phyloP scores from a whole-genome alignment of 1,284 basidiomycete genomes.

The Coniferiporia sulphurascens region DNA sequence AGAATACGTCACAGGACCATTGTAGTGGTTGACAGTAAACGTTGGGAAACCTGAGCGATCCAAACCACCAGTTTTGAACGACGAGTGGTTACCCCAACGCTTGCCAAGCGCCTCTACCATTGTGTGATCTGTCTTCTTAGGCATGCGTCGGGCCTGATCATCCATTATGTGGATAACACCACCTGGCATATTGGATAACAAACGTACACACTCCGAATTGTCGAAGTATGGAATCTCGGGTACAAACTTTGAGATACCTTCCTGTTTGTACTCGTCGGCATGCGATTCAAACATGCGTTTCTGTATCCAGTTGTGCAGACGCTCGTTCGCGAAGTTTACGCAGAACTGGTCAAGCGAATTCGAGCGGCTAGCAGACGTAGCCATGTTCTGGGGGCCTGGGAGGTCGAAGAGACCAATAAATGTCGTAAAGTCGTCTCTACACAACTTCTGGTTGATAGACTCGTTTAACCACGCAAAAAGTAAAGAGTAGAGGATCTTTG shows the following conservation, averaged over 20 bases:
- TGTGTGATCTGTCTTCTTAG: conserved; percentile 89
- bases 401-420: conserved; percentile 96
- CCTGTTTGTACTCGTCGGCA: conserved; percentile 76
- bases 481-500: conserved; percentile 89
- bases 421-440: conserved; percentile 84
- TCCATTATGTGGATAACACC: conserved; percentile 97
- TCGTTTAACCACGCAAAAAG: conserved; percentile 98
- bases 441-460: conserved; percentile 91
- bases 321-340: conserved; percentile 94
- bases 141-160: conserved; percentile 82
- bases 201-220: conserved; percentile 84
- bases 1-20: conserved; percentile 88
- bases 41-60: conserved; percentile 80
- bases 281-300: conserved; percentile 77
- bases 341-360: conserved; percentile 97
- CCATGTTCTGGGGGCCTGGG: conserved; percentile 89
- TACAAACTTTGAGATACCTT: conserved; percentile 73
- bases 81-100: conserved; percentile 90
- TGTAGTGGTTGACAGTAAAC: conserved; percentile 92
- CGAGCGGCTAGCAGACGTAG: conserved; percentile 53
- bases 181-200: conserved; percentile 84
- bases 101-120: conserved; percentile 95
- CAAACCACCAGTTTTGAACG: conserved; percentile 76
- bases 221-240: conserved; percentile 84
- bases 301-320: conserved; percentile 82